Percentiles rank a stretch among this genome's conserved stretches.
Evolutionary conservation across 306 rosid species (phyloP).

Genomic region (Gillenia trifoliata): DNA sequence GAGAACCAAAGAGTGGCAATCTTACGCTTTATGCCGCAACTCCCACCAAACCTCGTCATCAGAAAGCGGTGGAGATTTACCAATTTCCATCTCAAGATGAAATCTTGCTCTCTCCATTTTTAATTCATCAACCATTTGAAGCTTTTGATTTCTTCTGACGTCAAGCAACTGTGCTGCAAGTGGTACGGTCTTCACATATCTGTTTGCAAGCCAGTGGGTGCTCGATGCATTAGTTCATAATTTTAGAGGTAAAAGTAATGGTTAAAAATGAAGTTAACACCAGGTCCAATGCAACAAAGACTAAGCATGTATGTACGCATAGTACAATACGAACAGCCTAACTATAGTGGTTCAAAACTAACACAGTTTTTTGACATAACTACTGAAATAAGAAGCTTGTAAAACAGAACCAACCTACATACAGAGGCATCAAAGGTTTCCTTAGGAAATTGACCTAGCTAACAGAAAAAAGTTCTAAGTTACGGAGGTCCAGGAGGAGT

Average conservation of each 20-base stretch:
- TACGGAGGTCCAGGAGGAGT: not conserved
- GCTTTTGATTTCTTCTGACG: constrained; percentile 85
- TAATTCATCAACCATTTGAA: constrained; percentile 67
- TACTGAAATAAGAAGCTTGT: not conserved
- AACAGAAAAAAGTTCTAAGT: not conserved
- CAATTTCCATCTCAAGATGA: constrained; percentile 84
- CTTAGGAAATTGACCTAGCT: not conserved
- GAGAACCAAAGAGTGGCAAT: constrained; percentile 2
- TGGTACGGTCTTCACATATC: constrained; percentile 94
- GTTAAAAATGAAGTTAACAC: not conserved
- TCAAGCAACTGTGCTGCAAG: constrained; percentile 93
- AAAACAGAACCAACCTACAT: not conserved
- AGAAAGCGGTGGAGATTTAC: constrained; percentile 91
- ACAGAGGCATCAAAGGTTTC: not conserved
- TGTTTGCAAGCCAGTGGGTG: constrained; percentile 27
- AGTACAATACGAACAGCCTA: not conserved
- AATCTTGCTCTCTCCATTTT: constrained; percentile 61
- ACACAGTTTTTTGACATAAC: not conserved
- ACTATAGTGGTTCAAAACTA: not conserved
- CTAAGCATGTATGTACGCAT: too few relatives aligned
- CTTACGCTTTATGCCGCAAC: constrained; percentile 79
- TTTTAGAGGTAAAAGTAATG: not conserved
- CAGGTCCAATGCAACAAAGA: not conserved
- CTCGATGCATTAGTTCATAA: not conserved
- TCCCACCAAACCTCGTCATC: constrained; percentile 92